A percentile compares a stretch with the other conserved stretches of the same genome.
Conservation (phyloP, 2,329 filamentous ascomycete genomes). For the Penicillium thymicola region DNA sequence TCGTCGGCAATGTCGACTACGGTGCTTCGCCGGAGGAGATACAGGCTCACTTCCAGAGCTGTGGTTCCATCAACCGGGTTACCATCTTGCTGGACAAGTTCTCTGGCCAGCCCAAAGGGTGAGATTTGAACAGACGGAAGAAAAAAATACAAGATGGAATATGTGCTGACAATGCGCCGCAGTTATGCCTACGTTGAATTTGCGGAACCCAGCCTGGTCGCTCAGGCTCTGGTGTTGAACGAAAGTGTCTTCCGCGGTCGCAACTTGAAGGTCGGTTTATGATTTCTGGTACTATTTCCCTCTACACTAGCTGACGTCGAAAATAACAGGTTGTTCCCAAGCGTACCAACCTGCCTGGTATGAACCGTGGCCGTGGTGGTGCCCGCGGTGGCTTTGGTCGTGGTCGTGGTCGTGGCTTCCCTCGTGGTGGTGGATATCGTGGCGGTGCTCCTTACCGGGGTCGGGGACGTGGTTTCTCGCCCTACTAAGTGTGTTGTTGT, state of each 20-base stretch:
- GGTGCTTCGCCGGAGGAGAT: slow-evolving; percentile 96
- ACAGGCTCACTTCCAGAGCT: slow-evolving; percentile 96
- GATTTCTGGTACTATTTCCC: background rate
- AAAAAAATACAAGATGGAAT: background rate
- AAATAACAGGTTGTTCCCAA: slow-evolving; percentile 71
- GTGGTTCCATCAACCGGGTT: slow-evolving; percentile 94
- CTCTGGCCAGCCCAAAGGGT: slow-evolving; percentile 99
- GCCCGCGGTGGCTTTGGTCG: slow-evolving; percentile 47
- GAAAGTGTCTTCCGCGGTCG: slow-evolving; percentile 94
- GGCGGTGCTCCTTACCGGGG: slow-evolving; percentile 51
- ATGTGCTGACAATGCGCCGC: slow-evolving; percentile 24
- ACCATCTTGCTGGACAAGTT: slow-evolving; percentile 98
- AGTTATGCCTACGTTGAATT: slow-evolving; percentile 99
- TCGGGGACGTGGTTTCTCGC: slow-evolving; percentile 46
- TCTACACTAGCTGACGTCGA: background rate
- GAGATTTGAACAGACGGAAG: slow-evolving; percentile 14
- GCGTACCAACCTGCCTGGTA: slow-evolving; percentile 92
- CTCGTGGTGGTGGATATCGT: slow-evolving; percentile 43
- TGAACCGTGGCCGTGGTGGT: slow-evolving; percentile 67
- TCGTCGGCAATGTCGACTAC: slow-evolving; percentile 98
- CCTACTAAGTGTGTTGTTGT: slow-evolving; percentile 36
- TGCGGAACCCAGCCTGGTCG: slow-evolving; percentile 86
- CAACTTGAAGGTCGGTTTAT: slow-evolving; percentile 76
- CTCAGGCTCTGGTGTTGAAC: slow-evolving; percentile 89
- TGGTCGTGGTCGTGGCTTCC: slow-evolving; percentile 56